Evolutionary conservation across 352 stramenopile genomes (phyloP).

Genomic region (Phytophthora brassicae): DNA sequence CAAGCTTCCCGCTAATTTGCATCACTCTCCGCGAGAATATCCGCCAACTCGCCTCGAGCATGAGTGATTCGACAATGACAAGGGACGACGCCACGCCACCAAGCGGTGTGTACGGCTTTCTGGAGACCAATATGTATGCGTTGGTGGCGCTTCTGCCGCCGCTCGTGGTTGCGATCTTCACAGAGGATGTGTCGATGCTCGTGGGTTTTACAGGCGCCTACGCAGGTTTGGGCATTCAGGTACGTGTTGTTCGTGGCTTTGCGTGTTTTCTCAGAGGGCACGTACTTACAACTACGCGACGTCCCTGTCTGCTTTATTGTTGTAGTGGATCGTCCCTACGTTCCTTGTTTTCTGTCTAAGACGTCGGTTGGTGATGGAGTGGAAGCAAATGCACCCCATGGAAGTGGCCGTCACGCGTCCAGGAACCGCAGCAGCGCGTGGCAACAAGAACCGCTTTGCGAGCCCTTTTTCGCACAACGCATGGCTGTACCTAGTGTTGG

Average conservation of each 20-base stretch:
- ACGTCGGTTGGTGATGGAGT: conserved; percentile 48
- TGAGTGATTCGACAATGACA: conserved; percentile 26
- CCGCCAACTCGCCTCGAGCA: conserved; percentile 59
- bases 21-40: conserved; percentile 89
- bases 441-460: conserved; percentile 66
- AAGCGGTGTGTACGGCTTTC: conserved; percentile 39
- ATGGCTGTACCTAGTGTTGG: conserved; percentile 76
- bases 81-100: conserved; percentile 27
- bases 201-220: conserved; percentile 87
- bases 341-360: conserved; percentile 77
- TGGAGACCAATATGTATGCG: conserved; percentile 65
- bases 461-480: conserved; percentile 66
- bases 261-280: conserved; percentile 27
- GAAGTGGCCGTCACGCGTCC: conserved; percentile 29
- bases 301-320: conserved; percentile 24
- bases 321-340: conserved; percentile 81
- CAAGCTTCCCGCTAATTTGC: conserved; percentile 84
- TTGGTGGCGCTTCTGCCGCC: conserved; percentile 75
- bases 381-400: conserved; percentile 40
- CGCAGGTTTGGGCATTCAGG: conserved; percentile 83
- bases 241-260: conserved; percentile 32
- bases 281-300: conserved; percentile 37
- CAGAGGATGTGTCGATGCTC: conserved; percentile 88
- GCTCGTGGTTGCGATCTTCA: conserved; percentile 84
- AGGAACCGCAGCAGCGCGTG: conserved; percentile 12